Conservation (phyloP, 2,329 filamentous ascomycete genomes). For the Alternaria gansuensis region DNA sequence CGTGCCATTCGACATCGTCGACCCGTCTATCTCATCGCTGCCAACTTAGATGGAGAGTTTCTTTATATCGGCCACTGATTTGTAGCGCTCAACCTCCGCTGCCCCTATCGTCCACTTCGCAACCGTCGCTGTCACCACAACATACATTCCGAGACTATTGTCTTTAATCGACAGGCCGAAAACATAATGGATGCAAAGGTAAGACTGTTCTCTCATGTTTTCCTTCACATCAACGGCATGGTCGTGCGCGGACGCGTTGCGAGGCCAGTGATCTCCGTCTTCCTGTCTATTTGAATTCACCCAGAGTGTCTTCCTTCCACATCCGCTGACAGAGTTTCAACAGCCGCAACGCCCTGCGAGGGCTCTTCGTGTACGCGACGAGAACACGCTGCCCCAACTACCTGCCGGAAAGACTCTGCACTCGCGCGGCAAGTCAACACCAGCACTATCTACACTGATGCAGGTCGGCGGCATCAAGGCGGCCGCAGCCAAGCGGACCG, state of each 20-base stretch:
- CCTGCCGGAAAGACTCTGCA: conserved; percentile 66
- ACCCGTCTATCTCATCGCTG: conserved; percentile 51
- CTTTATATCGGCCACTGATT: conserved; percentile 50
- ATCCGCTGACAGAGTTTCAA: conserved; percentile 32
- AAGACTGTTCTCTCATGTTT: conserved; percentile 24
- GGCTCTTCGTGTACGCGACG: conserved; percentile 70
- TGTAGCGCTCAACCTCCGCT: conserved; percentile 45
- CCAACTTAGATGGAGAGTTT: conserved; percentile 55
- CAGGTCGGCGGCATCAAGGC: conserved; percentile 67
- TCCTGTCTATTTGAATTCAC: conserved; percentile 12
- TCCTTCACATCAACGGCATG: conserved; percentile 4
- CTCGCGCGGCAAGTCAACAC: conserved; percentile 82
- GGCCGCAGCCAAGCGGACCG: conserved; percentile 75
- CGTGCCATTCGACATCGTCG: conserved; percentile 39
- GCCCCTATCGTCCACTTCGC: conserved; percentile 38
- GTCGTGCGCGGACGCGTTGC: conserved; percentile 13
- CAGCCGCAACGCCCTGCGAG: conserved; percentile 75
- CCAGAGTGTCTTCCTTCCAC: conserved; percentile 9
- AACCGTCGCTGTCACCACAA: conserved; percentile 33
- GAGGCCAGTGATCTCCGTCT: conserved; percentile 13
- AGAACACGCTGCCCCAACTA: conserved; percentile 66
- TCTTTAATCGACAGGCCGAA: conserved; percentile 32
- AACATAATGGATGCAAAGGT: conserved; percentile 59
- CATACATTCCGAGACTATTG: conserved; percentile 25
- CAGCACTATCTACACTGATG: conserved; percentile 65